Conservation (phyloP, 2,329 filamentous ascomycete species). For the Triangularia setosa region DNA sequence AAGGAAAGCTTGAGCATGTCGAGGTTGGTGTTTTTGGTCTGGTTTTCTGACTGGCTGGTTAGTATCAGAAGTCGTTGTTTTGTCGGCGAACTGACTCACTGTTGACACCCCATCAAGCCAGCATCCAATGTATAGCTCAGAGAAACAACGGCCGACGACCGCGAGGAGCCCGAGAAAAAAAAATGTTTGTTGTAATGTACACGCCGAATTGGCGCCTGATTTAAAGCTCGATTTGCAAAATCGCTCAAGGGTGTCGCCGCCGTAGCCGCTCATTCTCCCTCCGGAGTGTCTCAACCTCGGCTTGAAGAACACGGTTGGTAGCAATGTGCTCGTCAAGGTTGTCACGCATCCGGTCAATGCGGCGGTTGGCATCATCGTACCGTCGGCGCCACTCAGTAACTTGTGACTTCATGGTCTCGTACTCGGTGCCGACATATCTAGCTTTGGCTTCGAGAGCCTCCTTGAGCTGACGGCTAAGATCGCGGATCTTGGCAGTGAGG, state of each 20-base stretch:
- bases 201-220: background rate
- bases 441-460: constrained; percentile 26
- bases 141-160: background rate
- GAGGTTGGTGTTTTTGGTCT: background rate
- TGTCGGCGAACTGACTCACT: background rate
- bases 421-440: constrained; percentile 23
- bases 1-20: background rate
- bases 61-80: background rate
- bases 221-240: background rate
- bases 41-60: background rate
- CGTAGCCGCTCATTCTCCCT: constrained; percentile 22
- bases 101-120: background rate
- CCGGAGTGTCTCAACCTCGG: constrained; percentile 29
- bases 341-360: constrained; percentile 21
- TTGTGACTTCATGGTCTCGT: constrained; percentile 33
- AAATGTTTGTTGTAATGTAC: background rate
- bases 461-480: constrained; percentile 33
- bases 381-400: constrained; percentile 25
- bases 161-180: background rate
- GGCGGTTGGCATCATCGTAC: constrained; percentile 25
- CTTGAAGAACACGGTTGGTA: constrained; percentile 27
- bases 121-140: background rate
- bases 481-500: constrained; percentile 32
- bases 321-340: constrained; percentile 28
- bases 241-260: constrained; percentile 1